Percentiles rank a stretch among this genome's conserved stretches.
These are phyloP conservation scores for Crucihimalaya himalaica DNA, from an alignment of 345 rosid genomes.

Conservation along the genomic window DNA sequence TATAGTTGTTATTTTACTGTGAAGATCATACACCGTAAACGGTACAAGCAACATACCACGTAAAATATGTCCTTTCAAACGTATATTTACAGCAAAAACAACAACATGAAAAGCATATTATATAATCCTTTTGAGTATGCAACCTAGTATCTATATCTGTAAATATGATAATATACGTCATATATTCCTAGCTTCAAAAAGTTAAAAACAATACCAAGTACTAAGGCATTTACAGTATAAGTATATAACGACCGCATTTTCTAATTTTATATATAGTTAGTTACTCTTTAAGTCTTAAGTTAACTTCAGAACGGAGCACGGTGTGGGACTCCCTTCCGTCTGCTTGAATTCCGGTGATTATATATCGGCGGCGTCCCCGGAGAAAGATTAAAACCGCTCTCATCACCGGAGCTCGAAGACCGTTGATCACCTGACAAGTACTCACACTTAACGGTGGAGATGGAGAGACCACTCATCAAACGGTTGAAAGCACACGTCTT, in stretches of 20 bases:
- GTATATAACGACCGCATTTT: neutral
- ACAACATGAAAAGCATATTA: neutral
- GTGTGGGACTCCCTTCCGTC: slow-evolving; percentile 83
- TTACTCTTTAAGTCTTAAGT: neutral
- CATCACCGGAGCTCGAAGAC: slow-evolving; percentile 65
- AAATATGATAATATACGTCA: no score
- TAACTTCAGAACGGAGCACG: slow-evolving; percentile 66
- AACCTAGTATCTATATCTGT: neutral
- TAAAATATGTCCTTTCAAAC: neutral
- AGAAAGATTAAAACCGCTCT: slow-evolving; percentile 50
- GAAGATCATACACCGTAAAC: neutral
- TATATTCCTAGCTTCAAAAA: neutral
- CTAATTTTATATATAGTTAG: slow-evolving; percentile 6
- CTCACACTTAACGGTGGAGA: slow-evolving; percentile 45
- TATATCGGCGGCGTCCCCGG: slow-evolving; percentile 63
- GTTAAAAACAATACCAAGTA: neutral
- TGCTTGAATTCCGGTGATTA: slow-evolving; percentile 67
- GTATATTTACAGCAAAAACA: neutral
- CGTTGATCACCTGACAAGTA: slow-evolving; percentile 42
- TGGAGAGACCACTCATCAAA: slow-evolving; percentile 56
- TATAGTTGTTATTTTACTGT: neutral
- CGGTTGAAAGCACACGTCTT: slow-evolving; percentile 61
- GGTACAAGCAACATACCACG: neutral
- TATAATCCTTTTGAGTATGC: neutral
- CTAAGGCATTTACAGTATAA: slow-evolving; percentile 17